Evolutionary conservation across 2,329 filamentous ascomycete species (phyloP), one percentile per base, ranked within the genome.

Genomic region (Talaromyces sp.): DNA sequence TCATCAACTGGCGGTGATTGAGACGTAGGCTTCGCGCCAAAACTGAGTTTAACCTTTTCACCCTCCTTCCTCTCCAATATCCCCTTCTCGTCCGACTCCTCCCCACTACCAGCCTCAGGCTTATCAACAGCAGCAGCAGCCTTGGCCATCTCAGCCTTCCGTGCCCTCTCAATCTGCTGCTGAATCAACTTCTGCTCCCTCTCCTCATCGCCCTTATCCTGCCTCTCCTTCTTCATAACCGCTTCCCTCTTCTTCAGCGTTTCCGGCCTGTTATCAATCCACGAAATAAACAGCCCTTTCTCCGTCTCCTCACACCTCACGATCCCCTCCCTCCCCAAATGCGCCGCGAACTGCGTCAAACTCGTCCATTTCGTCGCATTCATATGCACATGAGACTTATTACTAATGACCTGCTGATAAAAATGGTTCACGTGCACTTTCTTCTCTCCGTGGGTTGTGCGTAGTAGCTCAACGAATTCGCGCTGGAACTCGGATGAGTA

Each of bases 201-300:
- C 78, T 96, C 91, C 75, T 98, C 94, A 70, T 97, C 93, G 2
- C 93, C 92, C 70, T 91, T 91, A 72, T 97, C 93, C 77, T 93
- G 89, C 63, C 90, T 86, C 76, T 97, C 93, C 76, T 92, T 94
- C 74, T 89, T 88, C 70, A 89, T 83, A 58, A 97, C 83, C 31
- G 92, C 92, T 69, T 97, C 94, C 68, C 91, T 87, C 60, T 93
- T 82, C 70, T 87, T 84, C 69, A 98, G 79, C 1, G 93, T 92
- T 64, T 97, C 94, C 0, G 93, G 92, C 41, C 90, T 93, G 71
- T 94, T 92, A 73, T 99, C 94, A 65, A 97, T 89, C 91, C 93
- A 99, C 1, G 90, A 84, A 62, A 99, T 88, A 72, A 93, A 90
- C 47, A 98, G 72, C 0, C 77, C 95, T 76, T 97, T 94, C 68